These are phyloP conservation scores for Penicillium griseofulvum DNA, from an alignment of 2,329 filamentous ascomycete genomes.

Conservation along the genomic window DNA sequence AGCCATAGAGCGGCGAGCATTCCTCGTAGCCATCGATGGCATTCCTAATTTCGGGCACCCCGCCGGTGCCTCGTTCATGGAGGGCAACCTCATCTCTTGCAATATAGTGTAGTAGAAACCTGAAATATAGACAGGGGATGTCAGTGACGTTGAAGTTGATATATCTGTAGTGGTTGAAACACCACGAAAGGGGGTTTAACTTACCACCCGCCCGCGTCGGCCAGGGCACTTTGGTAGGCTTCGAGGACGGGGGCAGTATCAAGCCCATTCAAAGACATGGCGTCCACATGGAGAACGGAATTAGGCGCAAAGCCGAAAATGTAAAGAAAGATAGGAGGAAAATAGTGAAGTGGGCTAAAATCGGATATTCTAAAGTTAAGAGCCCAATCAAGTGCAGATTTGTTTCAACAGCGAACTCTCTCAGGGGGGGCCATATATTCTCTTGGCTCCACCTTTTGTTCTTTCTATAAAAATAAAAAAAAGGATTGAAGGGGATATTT, in stretches of 20 bases:
- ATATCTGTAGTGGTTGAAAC: neutral
- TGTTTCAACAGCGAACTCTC: constrained; percentile 10
- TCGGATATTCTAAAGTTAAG: constrained; percentile 5
- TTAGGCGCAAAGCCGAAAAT: constrained; percentile 5
- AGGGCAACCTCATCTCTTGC: constrained; percentile 85
- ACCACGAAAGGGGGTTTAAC: constrained; percentile 35
- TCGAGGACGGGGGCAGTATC: constrained; percentile 77
- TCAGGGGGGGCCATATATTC: constrained; percentile 16
- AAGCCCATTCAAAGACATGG: constrained; percentile 95
- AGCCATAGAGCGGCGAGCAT: constrained; percentile 83
- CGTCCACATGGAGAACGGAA: constrained; percentile 33
- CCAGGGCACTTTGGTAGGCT: constrained; percentile 74
- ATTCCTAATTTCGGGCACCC: constrained; percentile 78
- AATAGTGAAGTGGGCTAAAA: constrained; percentile 5
- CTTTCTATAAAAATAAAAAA: neutral
- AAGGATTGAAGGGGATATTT: too few relatives aligned
- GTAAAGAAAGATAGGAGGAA: constrained; percentile 11
- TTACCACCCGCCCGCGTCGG: constrained; percentile 92
- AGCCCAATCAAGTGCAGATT: constrained; percentile 7
- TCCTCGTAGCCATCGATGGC: constrained; percentile 77
- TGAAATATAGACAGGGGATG: constrained; percentile 39
- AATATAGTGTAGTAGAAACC: constrained; percentile 92
- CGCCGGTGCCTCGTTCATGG: constrained; percentile 71
- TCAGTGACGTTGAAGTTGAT: neutral
- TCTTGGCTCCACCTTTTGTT: constrained; percentile 24